phyloP scores from a whole-genome alignment of 2,329 filamentous ascomycete species.

The Xylariaceae sp. region DNA sequence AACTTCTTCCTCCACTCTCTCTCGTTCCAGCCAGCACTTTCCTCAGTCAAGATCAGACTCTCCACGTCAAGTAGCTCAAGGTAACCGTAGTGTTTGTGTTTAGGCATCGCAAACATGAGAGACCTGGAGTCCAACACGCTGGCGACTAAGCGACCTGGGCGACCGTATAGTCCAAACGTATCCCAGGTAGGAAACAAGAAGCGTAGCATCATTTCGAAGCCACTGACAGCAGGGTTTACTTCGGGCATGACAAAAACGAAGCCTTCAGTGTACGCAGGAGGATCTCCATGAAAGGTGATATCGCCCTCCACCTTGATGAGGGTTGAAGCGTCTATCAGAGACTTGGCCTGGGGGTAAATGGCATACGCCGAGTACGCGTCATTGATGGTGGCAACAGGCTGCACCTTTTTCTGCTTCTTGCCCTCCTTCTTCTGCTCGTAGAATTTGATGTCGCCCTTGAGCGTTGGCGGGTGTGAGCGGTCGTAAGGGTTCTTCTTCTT shows the following conservation, averaged over 20 bases:
- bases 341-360: slow-evolving; percentile 91
- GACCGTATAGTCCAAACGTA: slow-evolving; percentile 84
- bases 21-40: slow-evolving; percentile 74
- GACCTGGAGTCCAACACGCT: slow-evolving; percentile 82
- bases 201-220: slow-evolving; percentile 91
- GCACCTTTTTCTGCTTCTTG: slow-evolving; percentile 86
- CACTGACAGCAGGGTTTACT: slow-evolving; percentile 80
- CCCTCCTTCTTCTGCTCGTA: slow-evolving; percentile 71
- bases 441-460: slow-evolving; percentile 90
- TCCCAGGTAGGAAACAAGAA: slow-evolving; percentile 94
- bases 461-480: slow-evolving; percentile 55
- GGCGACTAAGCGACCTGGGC: slow-evolving; percentile 78
- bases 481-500: slow-evolving; percentile 83
- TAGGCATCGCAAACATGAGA: slow-evolving; percentile 97
- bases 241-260: slow-evolving; percentile 99
- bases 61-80: slow-evolving; percentile 83
- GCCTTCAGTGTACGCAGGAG: slow-evolving; percentile 75
- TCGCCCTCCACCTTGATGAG: slow-evolving; percentile 89
- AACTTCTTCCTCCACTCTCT: slow-evolving; percentile 83
- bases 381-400: slow-evolving; percentile 84
- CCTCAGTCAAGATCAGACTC: slow-evolving; percentile 69
- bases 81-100: slow-evolving; percentile 81
- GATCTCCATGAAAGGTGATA: slow-evolving; percentile 78
- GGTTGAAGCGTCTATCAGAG: slow-evolving; percentile 89
- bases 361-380: slow-evolving; percentile 91